Evolutionary conservation across 2,329 filamentous ascomycete genomes (phyloP).

Genomic region (Metarhizium robertsii): DNA sequence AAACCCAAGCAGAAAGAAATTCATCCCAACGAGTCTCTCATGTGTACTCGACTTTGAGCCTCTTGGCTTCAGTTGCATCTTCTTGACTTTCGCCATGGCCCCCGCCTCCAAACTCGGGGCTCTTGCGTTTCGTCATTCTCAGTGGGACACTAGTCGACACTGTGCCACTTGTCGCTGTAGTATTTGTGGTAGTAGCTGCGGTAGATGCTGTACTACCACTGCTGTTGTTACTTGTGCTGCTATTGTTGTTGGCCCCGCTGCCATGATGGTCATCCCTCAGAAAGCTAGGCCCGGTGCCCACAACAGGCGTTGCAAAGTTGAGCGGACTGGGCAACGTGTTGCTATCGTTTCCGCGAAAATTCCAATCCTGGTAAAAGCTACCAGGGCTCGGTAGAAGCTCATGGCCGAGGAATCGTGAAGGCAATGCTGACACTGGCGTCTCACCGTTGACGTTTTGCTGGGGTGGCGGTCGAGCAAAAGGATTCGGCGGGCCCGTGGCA

Average conservation of each 20-base stretch:
- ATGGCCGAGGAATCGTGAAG: conserved; percentile 81
- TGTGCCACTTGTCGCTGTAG: conserved; percentile 8
- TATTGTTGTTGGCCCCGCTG: conserved; percentile 7
- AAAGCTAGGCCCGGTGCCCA: conserved; percentile 53
- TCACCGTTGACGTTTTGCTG: conserved; percentile 50
- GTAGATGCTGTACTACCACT: conserved; percentile 11
- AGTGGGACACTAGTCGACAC: conserved; percentile 6
- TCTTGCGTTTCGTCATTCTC: conserved; percentile 42
- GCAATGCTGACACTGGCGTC: conserved; percentile 86
- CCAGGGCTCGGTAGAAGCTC: conserved; percentile 85
- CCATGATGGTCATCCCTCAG: conserved; percentile 42
- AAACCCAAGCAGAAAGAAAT: neutral
- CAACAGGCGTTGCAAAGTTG: conserved; percentile 79
- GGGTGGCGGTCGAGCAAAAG: conserved; percentile 80
- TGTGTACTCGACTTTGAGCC: conserved; percentile 39
- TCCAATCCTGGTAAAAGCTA: conserved; percentile 89
- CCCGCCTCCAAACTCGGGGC: conserved; percentile 38
- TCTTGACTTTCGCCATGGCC: conserved; percentile 32
- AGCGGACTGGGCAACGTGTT: conserved; percentile 88
- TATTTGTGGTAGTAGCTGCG: conserved; percentile 6
- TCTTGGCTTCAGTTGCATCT: conserved; percentile 38
- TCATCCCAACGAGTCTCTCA: neutral
- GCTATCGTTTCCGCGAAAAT: conserved; percentile 60
- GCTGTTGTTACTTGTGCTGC: conserved; percentile 10
- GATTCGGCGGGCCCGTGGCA: conserved; percentile 86